Percentiles rank a stretch among this genome's conserved stretches.
Conservation (phyloP, 2,329 filamentous ascomycete genomes). For the Alternaria sp. region DNA sequence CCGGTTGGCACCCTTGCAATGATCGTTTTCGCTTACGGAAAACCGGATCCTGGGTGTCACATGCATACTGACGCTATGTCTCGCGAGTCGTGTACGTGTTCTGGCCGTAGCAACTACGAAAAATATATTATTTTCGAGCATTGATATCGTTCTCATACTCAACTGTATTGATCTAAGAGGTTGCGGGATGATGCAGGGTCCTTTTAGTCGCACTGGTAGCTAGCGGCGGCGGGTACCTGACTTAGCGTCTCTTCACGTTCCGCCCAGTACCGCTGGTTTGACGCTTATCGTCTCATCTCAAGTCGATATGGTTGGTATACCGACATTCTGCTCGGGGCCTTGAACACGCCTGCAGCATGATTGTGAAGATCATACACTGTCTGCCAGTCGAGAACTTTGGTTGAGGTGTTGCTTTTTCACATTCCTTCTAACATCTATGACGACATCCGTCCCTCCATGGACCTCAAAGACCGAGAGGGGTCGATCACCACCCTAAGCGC, state of each 20-base stretch:
- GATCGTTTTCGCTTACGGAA: slow-evolving; percentile 21
- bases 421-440: not conserved
- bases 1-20: slow-evolving; percentile 12
- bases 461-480: not conserved
- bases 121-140: not conserved
- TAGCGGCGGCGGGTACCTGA: not conserved
- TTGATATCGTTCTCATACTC: not conserved
- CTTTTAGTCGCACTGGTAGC: not conserved
- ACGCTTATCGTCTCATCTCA: not conserved
- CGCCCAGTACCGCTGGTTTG: not conserved
- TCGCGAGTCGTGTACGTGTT: not conserved
- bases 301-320: not conserved
- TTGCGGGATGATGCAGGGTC: not conserved
- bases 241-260: not conserved
- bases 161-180: not conserved
- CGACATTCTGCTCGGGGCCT: not conserved
- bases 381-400: not conserved
- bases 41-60: slow-evolving; percentile 4
- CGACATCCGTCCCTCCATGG: not conserved
- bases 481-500: not conserved
- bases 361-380: not conserved
- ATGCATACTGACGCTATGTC: slow-evolving; percentile 22
- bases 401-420: not conserved
- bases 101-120: not conserved
- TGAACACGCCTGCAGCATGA: not conserved